A percentile compares a stretch with the other conserved stretches of the same genome.
phyloP scores from a whole-genome alignment of 2,329 filamentous ascomycete species.

The Aspergillus sclerotialis region DNA sequence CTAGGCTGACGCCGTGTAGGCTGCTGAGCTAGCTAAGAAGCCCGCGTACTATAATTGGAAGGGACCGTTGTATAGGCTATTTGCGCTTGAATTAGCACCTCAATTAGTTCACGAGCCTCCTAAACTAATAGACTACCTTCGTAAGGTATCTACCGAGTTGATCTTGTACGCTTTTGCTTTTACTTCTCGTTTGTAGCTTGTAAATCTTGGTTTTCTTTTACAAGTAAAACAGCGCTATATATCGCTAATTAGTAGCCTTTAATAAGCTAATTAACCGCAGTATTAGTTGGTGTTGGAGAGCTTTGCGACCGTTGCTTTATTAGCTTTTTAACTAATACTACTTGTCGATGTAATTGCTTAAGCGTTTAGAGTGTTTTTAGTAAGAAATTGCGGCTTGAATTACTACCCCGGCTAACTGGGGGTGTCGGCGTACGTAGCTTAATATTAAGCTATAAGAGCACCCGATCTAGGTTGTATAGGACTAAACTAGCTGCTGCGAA shows the following conservation, averaged over 20 bases:
- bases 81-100: background rate
- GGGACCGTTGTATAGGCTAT: background rate
- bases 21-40: background rate
- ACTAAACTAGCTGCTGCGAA: slow-evolving; percentile 4
- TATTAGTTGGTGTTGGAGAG: too few species aligned
- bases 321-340: slow-evolving; percentile 2
- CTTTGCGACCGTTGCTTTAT: slow-evolving; percentile 4
- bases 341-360: slow-evolving; percentile 2
- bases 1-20: background rate
- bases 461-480: slow-evolving; percentile 1
- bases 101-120: background rate
- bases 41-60: background rate
- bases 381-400: background rate
- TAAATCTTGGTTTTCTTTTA: too few species aligned
- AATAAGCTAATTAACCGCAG: too few species aligned
- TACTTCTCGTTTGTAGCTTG: background rate
- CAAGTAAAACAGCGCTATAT: too few species aligned
- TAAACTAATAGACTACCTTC: background rate
- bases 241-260: too few species aligned
- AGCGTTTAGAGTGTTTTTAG: slow-evolving; percentile 3
- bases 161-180: background rate
- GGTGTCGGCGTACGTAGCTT: slow-evolving; percentile 1
- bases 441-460: slow-evolving; percentile 5
- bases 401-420: slow-evolving; percentile 2
- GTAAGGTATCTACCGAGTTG: background rate